These are phyloP conservation scores for Forsythia viridissima DNA, from an alignment of 257 asterid species.

Conservation along the genomic window DNA sequence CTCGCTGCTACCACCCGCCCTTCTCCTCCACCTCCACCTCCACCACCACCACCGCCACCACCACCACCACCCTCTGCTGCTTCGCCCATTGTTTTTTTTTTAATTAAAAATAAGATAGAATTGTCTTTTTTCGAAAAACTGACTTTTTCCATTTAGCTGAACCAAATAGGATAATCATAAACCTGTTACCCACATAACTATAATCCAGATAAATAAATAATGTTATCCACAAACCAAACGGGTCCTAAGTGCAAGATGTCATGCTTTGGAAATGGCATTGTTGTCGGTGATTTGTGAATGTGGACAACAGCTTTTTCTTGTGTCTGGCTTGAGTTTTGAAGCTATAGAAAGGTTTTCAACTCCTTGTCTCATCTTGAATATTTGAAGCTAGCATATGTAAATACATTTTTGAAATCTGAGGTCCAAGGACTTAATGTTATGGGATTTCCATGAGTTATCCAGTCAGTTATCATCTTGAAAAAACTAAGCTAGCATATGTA, in stretches of 20 bases:
- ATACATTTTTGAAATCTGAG: not conserved
- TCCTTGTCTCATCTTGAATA: not conserved
- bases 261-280: not conserved
- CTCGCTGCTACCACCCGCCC: no score
- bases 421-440: not conserved
- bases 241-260: not conserved
- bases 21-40: no score
- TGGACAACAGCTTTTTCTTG: not conserved
- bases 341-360: not conserved
- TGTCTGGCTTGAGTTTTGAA: not conserved
- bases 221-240: no score
- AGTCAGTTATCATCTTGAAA: not conserved
- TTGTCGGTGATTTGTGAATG: not conserved
- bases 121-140: no score
- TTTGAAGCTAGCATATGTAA: not conserved
- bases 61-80: no score
- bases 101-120: no score
- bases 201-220: no score
- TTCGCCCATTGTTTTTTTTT: no score
- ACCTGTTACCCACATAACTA: no score
- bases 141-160: no score
- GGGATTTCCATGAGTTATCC: not conserved
- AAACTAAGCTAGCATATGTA: not conserved
- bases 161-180: no score
- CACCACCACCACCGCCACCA: no score